Evolutionary conservation across 1,139 yeast genomes (phyloP), one percentile per base, ranked within the genome.

Genomic region (Sugiyamaella sp.): DNA sequence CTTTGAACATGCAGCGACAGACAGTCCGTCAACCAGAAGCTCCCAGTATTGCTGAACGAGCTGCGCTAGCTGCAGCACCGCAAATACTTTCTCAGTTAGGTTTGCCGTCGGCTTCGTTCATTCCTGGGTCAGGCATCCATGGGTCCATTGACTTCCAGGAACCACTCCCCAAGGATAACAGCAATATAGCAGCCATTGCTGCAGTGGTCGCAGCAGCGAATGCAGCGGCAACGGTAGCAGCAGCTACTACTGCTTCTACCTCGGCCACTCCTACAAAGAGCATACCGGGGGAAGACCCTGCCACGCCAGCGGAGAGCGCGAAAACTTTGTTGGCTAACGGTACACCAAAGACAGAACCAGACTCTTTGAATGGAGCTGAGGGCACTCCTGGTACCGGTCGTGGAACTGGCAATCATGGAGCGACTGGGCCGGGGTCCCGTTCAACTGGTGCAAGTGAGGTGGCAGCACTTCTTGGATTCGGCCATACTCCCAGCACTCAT

Each of bases 81-180:
- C 32, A 27, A 17, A 38, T 46, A 6, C 27, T 46, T 10, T 25
- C 50, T 25, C 50, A 46, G 21, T 17, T 46, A 27, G 50, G 50
- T n/a, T 17, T 40, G 29, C 46, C 51, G 4, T 48, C 51, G 8
- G 10, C 25, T 19, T 16, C 51, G 41, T 63, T 66, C 51, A 60
- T 66, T 33, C 68, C 70, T 16, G 70, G 70, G 2, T 58, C 67
- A 2, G 66, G 63, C 16, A 64, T 66, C 43, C 55, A 59, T 8
- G 70, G 69, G 12, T 58, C 66, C 6, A 63, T 66, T 49, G 70
- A 66, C 51, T 66, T 62, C 52, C 67, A 64, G 46, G 65, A 64
- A 32, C 53, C 60, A 3, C 43, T 35, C 16, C 40, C 41, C 2
- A 44, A 33, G 17, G 42, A 37, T 25, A 38, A 41, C 16, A 47